A percentile compares a stretch with the other conserved stretches of the same genome.
Evolutionary conservation across 2,329 filamentous ascomycete species (phyloP).

Genomic region (Hymenoscyphus occultus): DNA sequence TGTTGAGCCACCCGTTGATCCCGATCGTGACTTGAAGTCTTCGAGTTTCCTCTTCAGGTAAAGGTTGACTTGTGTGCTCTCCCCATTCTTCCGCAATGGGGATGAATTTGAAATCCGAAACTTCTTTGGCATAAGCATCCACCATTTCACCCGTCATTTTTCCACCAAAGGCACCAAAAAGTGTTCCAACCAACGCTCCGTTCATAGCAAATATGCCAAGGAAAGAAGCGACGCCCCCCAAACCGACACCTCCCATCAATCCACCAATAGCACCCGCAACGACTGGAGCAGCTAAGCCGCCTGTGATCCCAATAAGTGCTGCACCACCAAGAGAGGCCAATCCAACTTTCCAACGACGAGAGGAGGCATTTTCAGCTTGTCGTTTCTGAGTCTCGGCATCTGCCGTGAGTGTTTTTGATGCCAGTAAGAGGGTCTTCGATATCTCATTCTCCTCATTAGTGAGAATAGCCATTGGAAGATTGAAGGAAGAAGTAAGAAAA

Average conservation of each 20-base stretch:
- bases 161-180: slow-evolving; percentile 88
- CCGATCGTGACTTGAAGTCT: slow-evolving; percentile 79
- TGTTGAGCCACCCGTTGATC: slow-evolving; percentile 80
- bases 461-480: slow-evolving; percentile 59
- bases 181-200: slow-evolving; percentile 75
- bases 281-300: slow-evolving; percentile 83
- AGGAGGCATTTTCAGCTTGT: slow-evolving; percentile 63
- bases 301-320: slow-evolving; percentile 85
- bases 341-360: slow-evolving; percentile 83
- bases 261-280: slow-evolving; percentile 83
- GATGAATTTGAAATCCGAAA: slow-evolving; percentile 78
- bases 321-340: slow-evolving; percentile 84
- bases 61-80: slow-evolving; percentile 25
- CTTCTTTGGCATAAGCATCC: slow-evolving; percentile 81
- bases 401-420: slow-evolving; percentile 64
- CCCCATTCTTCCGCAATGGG: slow-evolving; percentile 55
- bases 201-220: slow-evolving; percentile 84
- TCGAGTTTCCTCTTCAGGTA: slow-evolving; percentile 38
- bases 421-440: slow-evolving; percentile 70
- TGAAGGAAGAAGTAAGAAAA: slow-evolving; percentile 64
- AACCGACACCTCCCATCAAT: slow-evolving; percentile 78
- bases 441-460: slow-evolving; percentile 72
- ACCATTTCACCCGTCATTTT: slow-evolving; percentile 78
- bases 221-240: slow-evolving; percentile 83
- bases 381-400: slow-evolving; percentile 73